These are phyloP conservation scores for Fusarium compactum DNA, from an alignment of 2,329 filamentous ascomycete genomes.

Conservation along the genomic window DNA sequence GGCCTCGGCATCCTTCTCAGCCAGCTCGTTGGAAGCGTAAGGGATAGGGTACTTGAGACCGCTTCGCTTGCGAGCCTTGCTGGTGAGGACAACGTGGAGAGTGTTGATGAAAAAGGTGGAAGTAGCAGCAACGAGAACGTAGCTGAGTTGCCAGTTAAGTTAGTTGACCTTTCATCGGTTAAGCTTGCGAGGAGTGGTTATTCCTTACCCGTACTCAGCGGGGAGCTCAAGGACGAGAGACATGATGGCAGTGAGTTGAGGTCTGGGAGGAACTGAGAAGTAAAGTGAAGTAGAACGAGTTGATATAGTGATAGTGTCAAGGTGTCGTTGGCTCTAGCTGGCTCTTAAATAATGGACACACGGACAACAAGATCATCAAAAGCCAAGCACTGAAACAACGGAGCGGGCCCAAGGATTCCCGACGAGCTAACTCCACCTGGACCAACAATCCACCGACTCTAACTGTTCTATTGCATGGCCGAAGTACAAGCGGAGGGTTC, in stretches of 20 bases:
- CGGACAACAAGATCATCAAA: background rate
- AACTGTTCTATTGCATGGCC: background rate
- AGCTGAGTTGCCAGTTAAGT: slow-evolving; percentile 57
- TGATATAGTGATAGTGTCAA: slow-evolving; percentile 6
- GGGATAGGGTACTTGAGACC: slow-evolving; percentile 68
- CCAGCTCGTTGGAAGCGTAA: slow-evolving; percentile 67
- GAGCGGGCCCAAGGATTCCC: slow-evolving; percentile 26
- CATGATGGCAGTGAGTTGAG: slow-evolving; percentile 53
- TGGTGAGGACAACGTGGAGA: slow-evolving; percentile 63
- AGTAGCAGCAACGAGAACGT: slow-evolving; percentile 69
- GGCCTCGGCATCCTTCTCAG: slow-evolving; percentile 65
- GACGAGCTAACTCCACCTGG: slow-evolving; percentile 29
- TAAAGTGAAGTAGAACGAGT: background rate
- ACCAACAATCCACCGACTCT: slow-evolving; percentile 12
- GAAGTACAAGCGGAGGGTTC: slow-evolving; percentile 3
- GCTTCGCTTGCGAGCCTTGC: slow-evolving; percentile 62
- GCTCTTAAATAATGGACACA: slow-evolving; percentile 29
- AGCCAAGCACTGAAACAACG: slow-evolving; percentile 19
- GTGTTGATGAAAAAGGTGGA: slow-evolving; percentile 69
- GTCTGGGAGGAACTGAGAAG: background rate
- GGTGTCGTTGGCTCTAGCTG: slow-evolving; percentile 9
- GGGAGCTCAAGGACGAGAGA: slow-evolving; percentile 59
- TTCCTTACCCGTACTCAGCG: slow-evolving; percentile 63
- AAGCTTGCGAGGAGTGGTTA: background rate
- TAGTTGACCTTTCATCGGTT: background rate